phyloP scores from a whole-genome alignment of 768 basidiomycete species.

The Gyrodon lividus region DNA sequence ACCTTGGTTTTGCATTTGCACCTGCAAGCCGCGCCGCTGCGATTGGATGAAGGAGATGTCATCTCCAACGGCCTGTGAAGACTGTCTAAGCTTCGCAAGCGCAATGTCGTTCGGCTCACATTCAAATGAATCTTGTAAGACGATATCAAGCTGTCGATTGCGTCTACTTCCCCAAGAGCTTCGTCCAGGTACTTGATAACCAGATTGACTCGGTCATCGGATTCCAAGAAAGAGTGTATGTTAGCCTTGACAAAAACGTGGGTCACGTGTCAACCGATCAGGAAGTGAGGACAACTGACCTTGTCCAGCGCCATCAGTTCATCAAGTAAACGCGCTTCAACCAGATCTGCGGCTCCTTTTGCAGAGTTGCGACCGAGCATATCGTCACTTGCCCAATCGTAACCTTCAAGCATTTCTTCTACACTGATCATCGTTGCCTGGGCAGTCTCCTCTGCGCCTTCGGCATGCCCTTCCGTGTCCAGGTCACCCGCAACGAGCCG shows the following conservation, averaged over 20 bases:
- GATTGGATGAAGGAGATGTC: slow-evolving; percentile 96
- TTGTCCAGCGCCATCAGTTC: slow-evolving; percentile 93
- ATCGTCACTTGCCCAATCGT: slow-evolving; percentile 91
- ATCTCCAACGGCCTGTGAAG: slow-evolving; percentile 79
- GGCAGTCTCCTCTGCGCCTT: slow-evolving; percentile 67
- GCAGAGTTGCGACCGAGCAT: slow-evolving; percentile 63
- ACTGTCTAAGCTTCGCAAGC: slow-evolving; percentile 10
- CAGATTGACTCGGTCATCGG: slow-evolving; percentile 83
- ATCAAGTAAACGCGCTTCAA: slow-evolving; percentile 84
- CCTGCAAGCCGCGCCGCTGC: slow-evolving; percentile 94
- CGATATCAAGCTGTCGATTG: slow-evolving; percentile 83
- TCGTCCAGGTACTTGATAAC: slow-evolving; percentile 91
- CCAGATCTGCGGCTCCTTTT: slow-evolving; percentile 81
- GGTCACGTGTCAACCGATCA: background rate
- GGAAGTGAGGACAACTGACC: slow-evolving; percentile 41
- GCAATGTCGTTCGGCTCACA: slow-evolving; percentile 45
- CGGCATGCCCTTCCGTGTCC: slow-evolving; percentile 48
- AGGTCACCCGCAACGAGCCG: slow-evolving; percentile 55
- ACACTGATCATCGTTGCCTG: slow-evolving; percentile 88
- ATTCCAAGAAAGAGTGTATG: slow-evolving; percentile 95
- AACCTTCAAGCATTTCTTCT: slow-evolving; percentile 98
- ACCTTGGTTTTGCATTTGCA: slow-evolving; percentile 94
- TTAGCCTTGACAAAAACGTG: slow-evolving; percentile 63
- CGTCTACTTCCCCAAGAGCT: slow-evolving; percentile 83
- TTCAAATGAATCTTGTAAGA: slow-evolving; percentile 97